These are phyloP conservation scores for Arachis monticola DNA, from an alignment of 331 rosid species.

Conservation along the genomic window DNA sequence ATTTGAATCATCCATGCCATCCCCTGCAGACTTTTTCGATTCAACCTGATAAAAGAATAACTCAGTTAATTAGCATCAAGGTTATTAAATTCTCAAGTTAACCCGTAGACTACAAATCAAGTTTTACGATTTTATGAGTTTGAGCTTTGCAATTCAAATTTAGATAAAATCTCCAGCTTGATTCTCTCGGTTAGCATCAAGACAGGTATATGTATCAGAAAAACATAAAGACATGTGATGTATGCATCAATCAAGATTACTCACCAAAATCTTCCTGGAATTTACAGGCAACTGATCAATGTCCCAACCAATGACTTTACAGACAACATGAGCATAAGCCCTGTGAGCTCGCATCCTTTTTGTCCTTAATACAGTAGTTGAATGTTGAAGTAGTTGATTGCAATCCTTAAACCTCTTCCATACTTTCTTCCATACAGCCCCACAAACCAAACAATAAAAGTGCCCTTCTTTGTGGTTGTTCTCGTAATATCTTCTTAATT, in stretches of 20 bases:
- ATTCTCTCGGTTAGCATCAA: background rate
- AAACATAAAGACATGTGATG: conserved; percentile 9
- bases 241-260: conserved; percentile 1
- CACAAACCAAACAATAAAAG: conserved; percentile 76
- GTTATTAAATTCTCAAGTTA: too few relatives aligned
- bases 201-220: background rate
- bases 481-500: conserved; percentile 62
- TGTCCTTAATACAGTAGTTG: conserved; percentile 48
- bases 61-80: conserved; percentile 28
- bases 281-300: conserved; percentile 53
- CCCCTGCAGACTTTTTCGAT: conserved; percentile 36
- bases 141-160: too few relatives aligned
- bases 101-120: too few relatives aligned
- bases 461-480: conserved; percentile 55
- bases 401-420: conserved; percentile 69
- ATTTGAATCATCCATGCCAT: conserved; percentile 28
- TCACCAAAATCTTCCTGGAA: conserved; percentile 40
- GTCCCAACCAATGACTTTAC: conserved; percentile 75
- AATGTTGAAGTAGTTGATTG: conserved; percentile 63
- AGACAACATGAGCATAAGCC: conserved; percentile 65
- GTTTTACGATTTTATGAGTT: too few relatives aligned
- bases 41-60: conserved; percentile 47
- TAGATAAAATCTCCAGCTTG: too few relatives aligned
- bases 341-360: conserved; percentile 59
- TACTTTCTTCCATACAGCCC: conserved; percentile 55